phyloP scores from a whole-genome alignment of 2,329 filamentous ascomycete genomes.

The Penicillium occitanis region DNA sequence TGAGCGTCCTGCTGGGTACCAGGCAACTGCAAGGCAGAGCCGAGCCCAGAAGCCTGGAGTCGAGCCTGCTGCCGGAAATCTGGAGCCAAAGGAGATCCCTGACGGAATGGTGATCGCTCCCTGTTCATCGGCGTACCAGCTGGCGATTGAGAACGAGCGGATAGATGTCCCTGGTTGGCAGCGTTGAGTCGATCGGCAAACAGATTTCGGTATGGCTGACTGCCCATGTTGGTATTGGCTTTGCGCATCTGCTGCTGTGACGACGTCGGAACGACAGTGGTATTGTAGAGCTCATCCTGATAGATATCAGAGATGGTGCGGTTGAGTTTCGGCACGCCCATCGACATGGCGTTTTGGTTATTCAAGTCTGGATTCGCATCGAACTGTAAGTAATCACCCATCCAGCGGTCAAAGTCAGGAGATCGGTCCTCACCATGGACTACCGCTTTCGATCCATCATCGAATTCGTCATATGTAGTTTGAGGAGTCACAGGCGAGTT shows the following conservation, averaged over 20 bases:
- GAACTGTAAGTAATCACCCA: conserved; percentile 68
- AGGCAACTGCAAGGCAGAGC: conserved; percentile 36
- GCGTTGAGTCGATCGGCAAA: conserved; percentile 76
- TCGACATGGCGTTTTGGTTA: conserved; percentile 35
- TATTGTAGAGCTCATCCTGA: conserved; percentile 78
- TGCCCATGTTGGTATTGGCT: conserved; percentile 32
- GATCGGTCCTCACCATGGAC: conserved; percentile 56
- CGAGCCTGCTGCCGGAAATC: conserved; percentile 39
- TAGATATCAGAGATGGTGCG: conserved; percentile 84
- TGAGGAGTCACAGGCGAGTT: conserved; percentile 64
- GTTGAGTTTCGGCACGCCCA: conserved; percentile 71
- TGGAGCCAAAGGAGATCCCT: conserved; percentile 63
- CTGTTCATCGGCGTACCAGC: conserved; percentile 52
- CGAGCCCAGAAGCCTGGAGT: conserved; percentile 40
- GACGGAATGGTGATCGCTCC: conserved; percentile 78
- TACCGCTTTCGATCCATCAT: conserved; percentile 51
- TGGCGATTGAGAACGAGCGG: conserved; percentile 60
- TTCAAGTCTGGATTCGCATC: conserved; percentile 57
- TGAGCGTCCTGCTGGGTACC: conserved; percentile 34
- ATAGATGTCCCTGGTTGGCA: conserved; percentile 71
- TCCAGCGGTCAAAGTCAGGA: conserved; percentile 46
- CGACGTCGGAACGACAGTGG: conserved; percentile 39
- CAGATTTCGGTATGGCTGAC: conserved; percentile 58
- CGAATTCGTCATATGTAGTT: conserved; percentile 54
- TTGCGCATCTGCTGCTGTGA: conserved; percentile 41